Evolutionary conservation across 1,284 basidiomycete genomes (phyloP).

Genomic region (Xanthoconium separans): DNA sequence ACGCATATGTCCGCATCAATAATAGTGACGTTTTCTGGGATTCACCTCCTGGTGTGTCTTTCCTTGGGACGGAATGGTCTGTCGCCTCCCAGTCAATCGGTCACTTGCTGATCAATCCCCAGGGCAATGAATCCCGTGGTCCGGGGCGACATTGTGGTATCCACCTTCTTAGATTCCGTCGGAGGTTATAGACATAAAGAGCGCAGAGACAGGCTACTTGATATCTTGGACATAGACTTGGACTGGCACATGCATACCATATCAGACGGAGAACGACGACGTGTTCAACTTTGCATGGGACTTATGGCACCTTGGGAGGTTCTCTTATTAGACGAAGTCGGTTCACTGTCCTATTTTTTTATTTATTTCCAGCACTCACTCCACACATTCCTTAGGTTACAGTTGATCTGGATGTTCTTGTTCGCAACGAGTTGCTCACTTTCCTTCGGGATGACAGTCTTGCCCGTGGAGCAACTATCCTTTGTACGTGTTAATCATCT

Average conservation of each 20-base stretch:
- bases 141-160: constrained; percentile 85
- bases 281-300: constrained; percentile 96
- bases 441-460: constrained; percentile 89
- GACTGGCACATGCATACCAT: constrained; percentile 93
- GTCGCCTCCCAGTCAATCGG: constrained; percentile 20
- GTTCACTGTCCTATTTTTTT: constrained; percentile 11
- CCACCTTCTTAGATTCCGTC: constrained; percentile 90
- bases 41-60: constrained; percentile 76
- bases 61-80: constrained; percentile 90
- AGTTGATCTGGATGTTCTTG: constrained; percentile 97
- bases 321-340: constrained; percentile 88
- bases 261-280: constrained; percentile 92
- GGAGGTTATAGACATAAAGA: constrained; percentile 94
- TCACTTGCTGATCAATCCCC: not conserved
- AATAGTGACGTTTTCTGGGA: constrained; percentile 84
- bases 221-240: constrained; percentile 93
- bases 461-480: constrained; percentile 80
- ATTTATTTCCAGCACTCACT: constrained; percentile 1
- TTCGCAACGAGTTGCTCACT: constrained; percentile 85
- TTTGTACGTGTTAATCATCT: constrained; percentile 60
- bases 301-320: constrained; percentile 97
- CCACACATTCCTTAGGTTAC: constrained; percentile 65
- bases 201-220: constrained; percentile 81
- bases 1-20: constrained; percentile 70
- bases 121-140: constrained; percentile 98